Conservation (phyloP, 2,329 filamentous ascomycete genomes). For the Talaromyces sp. region DNA sequence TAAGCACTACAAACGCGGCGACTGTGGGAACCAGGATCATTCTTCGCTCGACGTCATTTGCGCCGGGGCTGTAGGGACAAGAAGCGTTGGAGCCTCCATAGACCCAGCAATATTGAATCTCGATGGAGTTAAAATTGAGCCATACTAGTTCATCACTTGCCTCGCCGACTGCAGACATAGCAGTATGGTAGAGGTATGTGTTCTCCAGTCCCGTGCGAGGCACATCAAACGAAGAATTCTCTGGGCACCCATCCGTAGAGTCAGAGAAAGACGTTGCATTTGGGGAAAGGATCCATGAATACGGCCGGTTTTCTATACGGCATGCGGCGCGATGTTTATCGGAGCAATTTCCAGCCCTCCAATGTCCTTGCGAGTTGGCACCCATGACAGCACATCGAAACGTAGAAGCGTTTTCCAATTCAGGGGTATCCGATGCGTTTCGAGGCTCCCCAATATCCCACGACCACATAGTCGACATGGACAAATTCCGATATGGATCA, state of each 20-base stretch:
- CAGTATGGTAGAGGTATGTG: conserved; percentile 46
- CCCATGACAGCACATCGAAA: conserved; percentile 55
- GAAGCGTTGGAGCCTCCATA: conserved; percentile 49
- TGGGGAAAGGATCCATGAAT: conserved; percentile 52
- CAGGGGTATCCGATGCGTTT: conserved; percentile 35
- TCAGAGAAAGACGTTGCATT: conserved; percentile 40
- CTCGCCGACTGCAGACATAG: conserved; percentile 23
- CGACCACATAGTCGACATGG: conserved; percentile 53
- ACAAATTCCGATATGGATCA: conserved; percentile 46
- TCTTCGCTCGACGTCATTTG: conserved; percentile 39
- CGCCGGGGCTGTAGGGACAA: conserved; percentile 54
- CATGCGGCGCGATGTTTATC: conserved; percentile 52
- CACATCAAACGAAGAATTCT: conserved; percentile 48
- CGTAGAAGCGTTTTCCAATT: conserved; percentile 17
- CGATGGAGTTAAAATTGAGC: conserved; percentile 59
- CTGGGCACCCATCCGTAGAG: conserved; percentile 45
- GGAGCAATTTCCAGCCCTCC: conserved; percentile 55
- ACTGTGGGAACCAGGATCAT: conserved; percentile 58
- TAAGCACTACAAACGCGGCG: conserved; percentile 58
- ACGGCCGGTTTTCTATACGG: conserved; percentile 51
- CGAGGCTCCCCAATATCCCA: conserved; percentile 56
- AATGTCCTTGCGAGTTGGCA: conserved; percentile 47
- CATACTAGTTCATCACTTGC: conserved; percentile 41
- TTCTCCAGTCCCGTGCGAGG: conserved; percentile 63
- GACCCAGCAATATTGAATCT: conserved; percentile 58